These are phyloP conservation scores for Protomyces macrosporus DNA, from an alignment of 1,139 yeast species.

Conservation along the genomic window DNA sequence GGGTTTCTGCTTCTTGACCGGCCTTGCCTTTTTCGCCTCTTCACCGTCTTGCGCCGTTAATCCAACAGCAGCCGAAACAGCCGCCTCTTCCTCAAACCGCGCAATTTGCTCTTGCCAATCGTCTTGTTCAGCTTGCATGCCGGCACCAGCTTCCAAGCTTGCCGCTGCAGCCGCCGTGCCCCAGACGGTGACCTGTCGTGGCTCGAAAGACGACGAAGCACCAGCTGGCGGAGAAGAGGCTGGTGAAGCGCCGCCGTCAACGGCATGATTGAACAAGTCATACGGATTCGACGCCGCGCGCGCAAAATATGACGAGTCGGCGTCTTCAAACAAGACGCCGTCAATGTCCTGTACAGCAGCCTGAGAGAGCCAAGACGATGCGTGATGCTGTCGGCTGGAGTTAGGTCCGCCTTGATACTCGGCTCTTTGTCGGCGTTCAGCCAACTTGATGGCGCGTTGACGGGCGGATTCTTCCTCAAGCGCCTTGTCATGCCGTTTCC, in stretches of 20 bases:
- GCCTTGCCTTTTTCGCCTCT: not conserved
- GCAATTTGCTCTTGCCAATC: conserved; percentile 32
- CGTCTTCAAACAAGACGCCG: conserved; percentile 4
- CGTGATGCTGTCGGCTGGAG: not conserved
- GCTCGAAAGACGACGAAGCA: not conserved
- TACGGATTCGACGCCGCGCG: conserved; percentile 16
- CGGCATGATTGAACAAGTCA: conserved; percentile 8
- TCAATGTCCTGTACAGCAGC: not conserved
- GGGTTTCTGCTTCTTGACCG: conserved; percentile 29
- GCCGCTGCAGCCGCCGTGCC: conserved; percentile 15
- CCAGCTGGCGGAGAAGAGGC: conserved; percentile 7
- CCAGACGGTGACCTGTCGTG: conserved; percentile 9
- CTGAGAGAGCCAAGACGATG: not conserved
- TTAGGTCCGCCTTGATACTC: not conserved
- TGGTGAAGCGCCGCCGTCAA: not conserved
- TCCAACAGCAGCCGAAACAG: not conserved
- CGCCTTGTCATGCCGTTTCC: conserved; percentile 50
- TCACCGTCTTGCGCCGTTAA: not conserved
- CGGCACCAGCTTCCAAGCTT: conserved; percentile 31
- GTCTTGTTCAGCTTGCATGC: conserved; percentile 26
- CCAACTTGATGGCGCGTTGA: conserved; percentile 16
- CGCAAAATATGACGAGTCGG: conserved; percentile 17
- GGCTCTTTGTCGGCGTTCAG: conserved; percentile 14
- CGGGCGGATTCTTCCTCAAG: conserved; percentile 36
- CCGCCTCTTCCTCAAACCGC: conserved; percentile 26